A percentile compares a stretch with the other conserved stretches of the same genome.
Conservation (phyloP, 352 stramenopile species). For the Globisporangium canariense region DNA sequence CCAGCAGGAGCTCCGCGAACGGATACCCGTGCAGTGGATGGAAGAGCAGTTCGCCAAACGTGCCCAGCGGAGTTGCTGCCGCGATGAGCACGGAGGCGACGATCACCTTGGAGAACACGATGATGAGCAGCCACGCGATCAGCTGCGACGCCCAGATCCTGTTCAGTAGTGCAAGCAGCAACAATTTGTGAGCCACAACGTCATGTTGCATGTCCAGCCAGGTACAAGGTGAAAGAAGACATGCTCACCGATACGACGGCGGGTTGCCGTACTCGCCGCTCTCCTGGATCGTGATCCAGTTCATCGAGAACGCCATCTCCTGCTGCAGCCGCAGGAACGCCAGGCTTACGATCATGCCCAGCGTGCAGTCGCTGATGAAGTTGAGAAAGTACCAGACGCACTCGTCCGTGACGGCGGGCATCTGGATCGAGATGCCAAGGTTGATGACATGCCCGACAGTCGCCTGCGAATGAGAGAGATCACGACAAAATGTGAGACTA, state of each 20-base stretch:
- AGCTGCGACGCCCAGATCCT: constrained; percentile 63
- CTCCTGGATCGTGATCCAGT: constrained; percentile 72
- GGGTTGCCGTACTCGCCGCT: constrained; percentile 75
- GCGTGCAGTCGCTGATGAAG: constrained; percentile 74
- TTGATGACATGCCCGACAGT: constrained; percentile 71
- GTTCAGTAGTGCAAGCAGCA: not conserved
- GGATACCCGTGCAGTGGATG: constrained; percentile 54
- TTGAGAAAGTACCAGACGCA: constrained; percentile 88
- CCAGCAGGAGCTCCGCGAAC: constrained; percentile 66
- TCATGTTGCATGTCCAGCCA: too few relatives aligned
- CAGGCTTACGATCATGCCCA: constrained; percentile 77
- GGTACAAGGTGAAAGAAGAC: not conserved
- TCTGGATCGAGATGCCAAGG: constrained; percentile 58
- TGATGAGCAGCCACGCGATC: constrained; percentile 62
- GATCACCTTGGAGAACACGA: constrained; percentile 79
- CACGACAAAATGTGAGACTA: not conserved
- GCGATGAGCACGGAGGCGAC: constrained; percentile 71
- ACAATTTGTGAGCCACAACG: not conserved
- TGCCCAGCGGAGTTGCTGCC: constrained; percentile 37
- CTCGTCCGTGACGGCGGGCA: constrained; percentile 77
- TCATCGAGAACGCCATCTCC: constrained; percentile 68
- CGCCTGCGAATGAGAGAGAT: constrained; percentile 23
- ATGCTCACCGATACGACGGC: constrained; percentile 47
- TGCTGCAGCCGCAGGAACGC: constrained; percentile 73
- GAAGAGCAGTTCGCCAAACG: constrained; percentile 66